Conservation (phyloP, 352 stramenopile genomes). For the Lagenidium giganteum region DNA sequence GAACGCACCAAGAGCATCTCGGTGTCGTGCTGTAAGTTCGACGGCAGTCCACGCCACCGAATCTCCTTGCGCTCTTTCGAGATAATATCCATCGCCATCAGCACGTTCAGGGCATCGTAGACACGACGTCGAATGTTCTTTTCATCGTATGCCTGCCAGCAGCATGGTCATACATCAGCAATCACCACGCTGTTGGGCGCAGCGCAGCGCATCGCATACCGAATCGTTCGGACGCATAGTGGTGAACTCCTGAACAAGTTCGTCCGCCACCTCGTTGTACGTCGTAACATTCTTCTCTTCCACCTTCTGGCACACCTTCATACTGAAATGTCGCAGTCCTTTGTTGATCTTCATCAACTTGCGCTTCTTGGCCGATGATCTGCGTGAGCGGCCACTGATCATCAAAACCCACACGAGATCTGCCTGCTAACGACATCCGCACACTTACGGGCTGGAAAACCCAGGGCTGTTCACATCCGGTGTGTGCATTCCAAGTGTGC, state of each 20-base stretch:
- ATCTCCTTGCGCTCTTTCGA: slow-evolving; percentile 95
- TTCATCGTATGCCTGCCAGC: slow-evolving; percentile 81
- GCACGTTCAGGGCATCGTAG: slow-evolving; percentile 96
- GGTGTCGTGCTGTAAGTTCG: slow-evolving; percentile 82
- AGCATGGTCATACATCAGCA: background rate
- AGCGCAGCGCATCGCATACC: slow-evolving; percentile 14
- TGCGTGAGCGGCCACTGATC: slow-evolving; percentile 7
- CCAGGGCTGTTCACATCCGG: slow-evolving; percentile 31
- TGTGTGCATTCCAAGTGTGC: slow-evolving; percentile 17
- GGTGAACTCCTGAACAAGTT: slow-evolving; percentile 88
- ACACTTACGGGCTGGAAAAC: slow-evolving; percentile 58
- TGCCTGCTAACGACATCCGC: background rate
- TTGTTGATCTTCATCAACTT: slow-evolving; percentile 89
- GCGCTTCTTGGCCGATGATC: slow-evolving; percentile 62
- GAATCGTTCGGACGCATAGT: slow-evolving; percentile 80
- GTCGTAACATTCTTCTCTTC: slow-evolving; percentile 94
- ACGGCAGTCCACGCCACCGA: slow-evolving; percentile 76
- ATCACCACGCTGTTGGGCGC: background rate
- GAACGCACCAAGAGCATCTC: slow-evolving; percentile 72
- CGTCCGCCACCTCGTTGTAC: slow-evolving; percentile 95
- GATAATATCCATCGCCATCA: slow-evolving; percentile 99
- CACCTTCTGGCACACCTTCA: slow-evolving; percentile 97
- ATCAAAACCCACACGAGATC: slow-evolving; percentile 2
- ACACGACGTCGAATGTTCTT: slow-evolving; percentile 96
- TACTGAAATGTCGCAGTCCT: slow-evolving; percentile 92